A percentile compares a stretch with the other conserved stretches of the same genome.
Evolutionary conservation across 305 asterid species (phyloP).

Genomic region (Fraxinus latifolia): DNA sequence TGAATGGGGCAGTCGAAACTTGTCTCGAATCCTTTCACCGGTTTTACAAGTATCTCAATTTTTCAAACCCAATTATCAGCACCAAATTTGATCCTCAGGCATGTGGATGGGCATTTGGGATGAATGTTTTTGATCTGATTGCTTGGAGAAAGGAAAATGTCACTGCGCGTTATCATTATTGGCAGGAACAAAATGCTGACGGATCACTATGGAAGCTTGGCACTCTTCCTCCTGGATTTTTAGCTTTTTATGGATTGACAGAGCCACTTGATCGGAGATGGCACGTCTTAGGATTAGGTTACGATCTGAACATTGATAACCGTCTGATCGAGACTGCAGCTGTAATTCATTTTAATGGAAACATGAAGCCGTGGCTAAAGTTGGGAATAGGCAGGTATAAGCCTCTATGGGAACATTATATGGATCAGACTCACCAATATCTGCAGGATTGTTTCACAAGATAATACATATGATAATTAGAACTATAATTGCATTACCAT

Average conservation of each 20-base stretch:
- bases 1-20: conserved; percentile 59
- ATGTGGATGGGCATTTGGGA: conserved; percentile 61
- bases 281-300: conserved; percentile 57
- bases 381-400: conserved; percentile 42
- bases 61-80: conserved; percentile 49
- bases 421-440: conserved; percentile 38
- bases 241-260: conserved; percentile 47
- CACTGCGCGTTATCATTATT: conserved; percentile 42
- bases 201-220: conserved; percentile 48
- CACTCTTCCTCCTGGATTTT: conserved; percentile 48
- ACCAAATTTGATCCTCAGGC: conserved; percentile 53
- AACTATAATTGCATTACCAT: conserved; percentile 27
- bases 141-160: conserved; percentile 51
- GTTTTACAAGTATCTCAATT: conserved; percentile 47
- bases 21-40: conserved; percentile 57
- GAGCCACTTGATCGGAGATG: conserved; percentile 57
- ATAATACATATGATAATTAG: conserved; percentile 25
- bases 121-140: conserved; percentile 51
- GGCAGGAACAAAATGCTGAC: conserved; percentile 44
- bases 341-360: conserved; percentile 50
- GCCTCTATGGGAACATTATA: conserved; percentile 45
- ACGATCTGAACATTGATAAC: conserved; percentile 37
- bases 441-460: conserved; percentile 39
- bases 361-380: conserved; percentile 58
- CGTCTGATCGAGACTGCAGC: conserved; percentile 50